Base-by-base conservation (phyloP, 1,284 basidiomycete species). In the Boletus semigastroideus region DNA sequence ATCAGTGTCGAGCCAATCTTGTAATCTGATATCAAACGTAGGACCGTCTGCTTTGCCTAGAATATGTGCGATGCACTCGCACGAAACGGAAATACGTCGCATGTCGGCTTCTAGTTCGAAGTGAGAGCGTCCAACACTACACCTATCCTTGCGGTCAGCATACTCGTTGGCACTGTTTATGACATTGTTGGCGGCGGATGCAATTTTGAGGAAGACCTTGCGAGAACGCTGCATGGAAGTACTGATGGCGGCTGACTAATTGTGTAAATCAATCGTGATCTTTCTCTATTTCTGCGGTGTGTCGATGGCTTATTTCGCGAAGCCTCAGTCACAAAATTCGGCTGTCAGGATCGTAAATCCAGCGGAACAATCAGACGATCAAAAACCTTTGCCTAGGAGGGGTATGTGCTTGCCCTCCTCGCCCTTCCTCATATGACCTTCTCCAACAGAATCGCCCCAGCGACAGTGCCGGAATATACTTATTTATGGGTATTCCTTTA, bases 381-480 rank as follows among this genome's bases (percentile, higher is more conserved):
- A 61, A 20, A 73, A 70, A 54, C 64, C 70, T 25, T 67, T 67
- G 27, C 61, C 62, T 14, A 80, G 70, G 71, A 73, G 73, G 64
- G 78, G 79, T 78, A 56, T 49, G 68, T 65, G 17, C 27, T 13
- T 22, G 11, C 27, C 34, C 31, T 19, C 33, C 22, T 30, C 22
- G 25, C 44, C 49, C 11, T 46, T 43, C 30, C 53, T 41, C 58
- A 55, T 46, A 42, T 55, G 31, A 46, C 54, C 49, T 19, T 41
- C 54, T 42, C 33, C 42, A 40, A 48, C 62, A 87, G 86, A 88
- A 70, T 75, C 80, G 48, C 77, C 82, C 27, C 86, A 88, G 67
- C 80, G 87, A 44, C 86, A 92, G 65, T 94, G 92, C 73, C 83
- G 87, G 66, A 94, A 94, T 76, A 84, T 92, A 50, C 75, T 90